Evolutionary conservation across 2,329 filamentous ascomycete species (phyloP).

Genomic region (Ilyonectria destructans): DNA sequence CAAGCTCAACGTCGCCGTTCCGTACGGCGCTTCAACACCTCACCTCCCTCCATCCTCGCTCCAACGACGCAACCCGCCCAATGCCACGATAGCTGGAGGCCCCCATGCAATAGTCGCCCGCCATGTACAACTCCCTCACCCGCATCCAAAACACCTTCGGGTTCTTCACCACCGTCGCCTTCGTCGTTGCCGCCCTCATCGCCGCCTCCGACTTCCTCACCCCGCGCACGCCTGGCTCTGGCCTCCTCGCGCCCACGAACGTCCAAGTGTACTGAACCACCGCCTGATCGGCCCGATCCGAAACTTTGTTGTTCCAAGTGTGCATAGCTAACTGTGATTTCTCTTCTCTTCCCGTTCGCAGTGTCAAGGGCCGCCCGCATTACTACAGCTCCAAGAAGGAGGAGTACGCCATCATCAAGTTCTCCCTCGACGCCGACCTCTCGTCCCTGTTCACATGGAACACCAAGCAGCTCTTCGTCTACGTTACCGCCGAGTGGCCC

Average conservation of each 20-base stretch:
- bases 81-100: slow-evolving; percentile 36
- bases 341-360: slow-evolving; percentile 55
- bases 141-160: slow-evolving; percentile 94
- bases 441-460: slow-evolving; percentile 98
- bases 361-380: slow-evolving; percentile 91
- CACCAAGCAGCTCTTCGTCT: slow-evolving; percentile 98
- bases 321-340: slow-evolving; percentile 18
- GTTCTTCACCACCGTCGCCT: slow-evolving; percentile 96
- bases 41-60: slow-evolving; percentile 23
- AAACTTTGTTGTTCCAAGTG: background rate
- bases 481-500: slow-evolving; percentile 86
- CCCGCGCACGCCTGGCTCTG: slow-evolving; percentile 76
- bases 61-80: slow-evolving; percentile 21
- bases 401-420: slow-evolving; percentile 95
- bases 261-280: slow-evolving; percentile 82
- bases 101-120: slow-evolving; percentile 51
- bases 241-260: slow-evolving; percentile 77
- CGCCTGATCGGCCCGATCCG: slow-evolving; percentile 1
- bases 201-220: slow-evolving; percentile 84
- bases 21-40: slow-evolving; percentile 39
- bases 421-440: slow-evolving; percentile 93
- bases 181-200: slow-evolving; percentile 84
- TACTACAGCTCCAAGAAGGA: slow-evolving; percentile 95
- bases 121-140: slow-evolving; percentile 90
- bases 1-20: slow-evolving; percentile 18